Conservation (phyloP, 2,329 filamentous ascomycete genomes). For the Byssoonygena ceratinophila region DNA sequence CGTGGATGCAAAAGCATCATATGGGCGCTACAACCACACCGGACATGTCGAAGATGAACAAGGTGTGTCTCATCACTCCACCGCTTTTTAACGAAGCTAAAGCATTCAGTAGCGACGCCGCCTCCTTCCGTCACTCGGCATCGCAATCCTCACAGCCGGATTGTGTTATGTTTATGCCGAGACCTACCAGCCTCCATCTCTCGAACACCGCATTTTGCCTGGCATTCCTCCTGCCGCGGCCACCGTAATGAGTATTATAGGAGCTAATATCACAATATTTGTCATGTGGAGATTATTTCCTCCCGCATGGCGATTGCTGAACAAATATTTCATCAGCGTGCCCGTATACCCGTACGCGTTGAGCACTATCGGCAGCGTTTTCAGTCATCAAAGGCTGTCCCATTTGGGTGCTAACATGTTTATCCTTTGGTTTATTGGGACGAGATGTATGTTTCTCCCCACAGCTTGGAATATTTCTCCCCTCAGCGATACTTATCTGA, state of each 20-base stretch:
- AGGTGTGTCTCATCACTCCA: conserved; percentile 20
- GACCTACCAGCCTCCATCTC: conserved; percentile 41
- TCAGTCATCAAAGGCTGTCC: conserved; percentile 46
- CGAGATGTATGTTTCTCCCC: conserved; percentile 31
- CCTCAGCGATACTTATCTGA: background rate
- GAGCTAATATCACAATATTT: conserved; percentile 42
- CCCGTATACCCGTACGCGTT: conserved; percentile 44
- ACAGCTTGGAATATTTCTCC: no score
- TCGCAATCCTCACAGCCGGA: conserved; percentile 31
- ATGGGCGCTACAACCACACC: conserved; percentile 28
- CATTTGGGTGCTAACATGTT: conserved; percentile 48
- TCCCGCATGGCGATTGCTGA: conserved; percentile 46
- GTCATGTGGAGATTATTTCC: conserved; percentile 43
- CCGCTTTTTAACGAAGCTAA: background rate
- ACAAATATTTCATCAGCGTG: conserved; percentile 46
- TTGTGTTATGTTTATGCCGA: conserved; percentile 38
- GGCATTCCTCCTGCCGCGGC: conserved; percentile 42
- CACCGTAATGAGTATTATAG: conserved; percentile 42
- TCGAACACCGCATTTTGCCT: conserved; percentile 41
- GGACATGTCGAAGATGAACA: conserved; percentile 29
- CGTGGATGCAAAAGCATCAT: conserved; percentile 37
- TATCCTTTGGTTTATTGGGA: conserved; percentile 45
- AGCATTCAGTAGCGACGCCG: conserved; percentile 29
- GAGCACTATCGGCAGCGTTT: conserved; percentile 45
- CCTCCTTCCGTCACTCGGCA: conserved; percentile 38